phyloP scores from a whole-genome alignment of 352 stramenopile species.

The Phytophthora multivora region DNA sequence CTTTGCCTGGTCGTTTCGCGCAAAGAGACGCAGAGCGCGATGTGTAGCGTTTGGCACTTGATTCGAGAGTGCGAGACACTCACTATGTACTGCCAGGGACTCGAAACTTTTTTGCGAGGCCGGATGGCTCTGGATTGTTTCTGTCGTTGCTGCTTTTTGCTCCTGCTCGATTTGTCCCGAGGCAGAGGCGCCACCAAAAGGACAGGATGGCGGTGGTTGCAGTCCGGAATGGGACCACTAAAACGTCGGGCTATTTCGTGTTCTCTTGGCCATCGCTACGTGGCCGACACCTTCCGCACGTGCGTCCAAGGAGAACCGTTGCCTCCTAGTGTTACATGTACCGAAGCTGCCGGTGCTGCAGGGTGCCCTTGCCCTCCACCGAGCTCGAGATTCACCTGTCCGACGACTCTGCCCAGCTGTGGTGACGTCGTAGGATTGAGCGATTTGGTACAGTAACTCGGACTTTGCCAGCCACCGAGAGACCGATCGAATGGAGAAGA shows the following conservation, averaged over 20 bases:
- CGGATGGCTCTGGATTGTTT: constrained; percentile 42
- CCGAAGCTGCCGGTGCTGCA: background rate
- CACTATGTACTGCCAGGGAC: too few relatives aligned
- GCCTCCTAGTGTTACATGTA: background rate
- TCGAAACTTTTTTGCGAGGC: constrained; percentile 9
- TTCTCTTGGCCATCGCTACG: background rate
- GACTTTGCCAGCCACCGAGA: background rate
- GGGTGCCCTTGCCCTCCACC: constrained; percentile 19
- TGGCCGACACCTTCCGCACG: constrained; percentile 8
- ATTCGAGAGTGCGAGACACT: too few relatives aligned
- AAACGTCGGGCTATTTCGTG: background rate
- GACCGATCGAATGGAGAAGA: background rate
- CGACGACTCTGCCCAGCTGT: constrained; percentile 25
- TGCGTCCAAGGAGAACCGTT: constrained; percentile 1
- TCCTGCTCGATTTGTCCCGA: constrained; percentile 34
- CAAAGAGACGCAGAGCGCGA: constrained; percentile 35
- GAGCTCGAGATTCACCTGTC: constrained; percentile 14
- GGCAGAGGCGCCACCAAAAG: constrained; percentile 7
- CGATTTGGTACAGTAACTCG: constrained; percentile 12
- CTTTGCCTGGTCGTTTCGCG: constrained; percentile 31
- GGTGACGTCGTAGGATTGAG: constrained; percentile 19
- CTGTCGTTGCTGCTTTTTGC: constrained; percentile 8
- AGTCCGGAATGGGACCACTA: background rate
- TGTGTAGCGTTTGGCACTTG: constrained; percentile 21
- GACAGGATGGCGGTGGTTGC: background rate